Percentiles rank a stretch among this genome's conserved stretches.
These are phyloP conservation scores for Herpetomonas tarakana DNA, from an alignment of 208 protist genomes.

Conservation along the genomic window DNA sequence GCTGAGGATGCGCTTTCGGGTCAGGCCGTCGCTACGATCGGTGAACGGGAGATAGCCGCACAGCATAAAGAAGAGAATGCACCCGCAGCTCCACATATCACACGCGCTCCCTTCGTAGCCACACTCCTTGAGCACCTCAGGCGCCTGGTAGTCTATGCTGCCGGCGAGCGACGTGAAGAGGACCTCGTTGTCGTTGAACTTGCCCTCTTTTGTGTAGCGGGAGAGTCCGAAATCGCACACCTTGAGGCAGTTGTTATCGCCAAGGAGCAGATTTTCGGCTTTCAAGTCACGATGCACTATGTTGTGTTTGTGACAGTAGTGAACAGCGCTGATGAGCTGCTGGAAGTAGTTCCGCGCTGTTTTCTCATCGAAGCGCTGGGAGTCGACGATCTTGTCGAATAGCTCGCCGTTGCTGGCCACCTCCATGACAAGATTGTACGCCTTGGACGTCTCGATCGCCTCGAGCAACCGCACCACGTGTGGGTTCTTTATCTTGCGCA, in stretches of 20 bases:
- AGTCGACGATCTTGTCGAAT: constrained; percentile 96
- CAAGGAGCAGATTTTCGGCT: constrained; percentile 91
- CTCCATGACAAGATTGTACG: constrained; percentile 98
- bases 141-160: constrained; percentile 89
- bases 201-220: constrained; percentile 80
- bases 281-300: constrained; percentile 94
- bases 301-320: constrained; percentile 90
- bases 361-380: constrained; percentile 74
- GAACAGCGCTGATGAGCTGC: constrained; percentile 88
- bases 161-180: constrained; percentile 82
- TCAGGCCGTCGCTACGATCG: constrained; percentile 76
- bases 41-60: constrained; percentile 97
- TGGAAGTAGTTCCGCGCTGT: constrained; percentile 88
- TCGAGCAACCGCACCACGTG: constrained; percentile 94
- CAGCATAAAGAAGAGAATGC: constrained; percentile 98
- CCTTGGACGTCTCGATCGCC: constrained; percentile 95
- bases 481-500: constrained; percentile 95
- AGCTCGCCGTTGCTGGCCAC: constrained; percentile 97
- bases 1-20: constrained; percentile 81
- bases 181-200: constrained; percentile 59
- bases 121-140: constrained; percentile 82
- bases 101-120: constrained; percentile 93
- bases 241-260: constrained; percentile 78
- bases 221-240: constrained; percentile 93
- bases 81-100: constrained; percentile 97